phyloP scores from a whole-genome alignment of 2,329 filamentous ascomycete species.

The Neopestalotiopsis clavispora region DNA sequence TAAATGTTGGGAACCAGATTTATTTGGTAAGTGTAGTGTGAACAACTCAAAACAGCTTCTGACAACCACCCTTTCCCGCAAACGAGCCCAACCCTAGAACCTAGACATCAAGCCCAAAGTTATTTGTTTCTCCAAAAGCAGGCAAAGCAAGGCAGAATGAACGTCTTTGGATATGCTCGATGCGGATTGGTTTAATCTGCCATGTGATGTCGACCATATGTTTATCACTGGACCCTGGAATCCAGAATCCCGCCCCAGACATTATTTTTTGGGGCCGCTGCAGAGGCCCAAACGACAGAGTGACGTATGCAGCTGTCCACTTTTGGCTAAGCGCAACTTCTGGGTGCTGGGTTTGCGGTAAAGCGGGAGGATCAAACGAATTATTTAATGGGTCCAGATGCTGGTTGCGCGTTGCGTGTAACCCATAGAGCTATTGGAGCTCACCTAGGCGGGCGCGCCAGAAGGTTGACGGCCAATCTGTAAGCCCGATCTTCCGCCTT shows the following conservation, averaged over 20 bases:
- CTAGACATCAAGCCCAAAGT: background rate
- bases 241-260: background rate
- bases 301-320: slow-evolving; percentile 15
- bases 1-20: too few species aligned
- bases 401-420: too few species aligned
- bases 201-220: too few species aligned
- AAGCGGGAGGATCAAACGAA: background rate
- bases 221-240: background rate
- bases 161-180: background rate
- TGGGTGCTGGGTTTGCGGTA: background rate
- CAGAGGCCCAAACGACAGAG: background rate
- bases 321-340: background rate
- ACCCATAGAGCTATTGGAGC: too few species aligned
- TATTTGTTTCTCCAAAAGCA: background rate
- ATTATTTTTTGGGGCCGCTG: background rate
- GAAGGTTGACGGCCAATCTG: slow-evolving; percentile 16
- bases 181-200: background rate
- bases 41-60: background rate
- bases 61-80: too few species aligned
- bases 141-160: background rate
- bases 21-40: background rate
- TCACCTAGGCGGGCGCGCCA: background rate
- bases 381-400: slow-evolving; percentile 2
- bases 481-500: slow-evolving; percentile 17
- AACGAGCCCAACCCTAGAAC: too few species aligned